phyloP scores from a whole-genome alignment of 148 eudicot species.

The Vaccinium macrocarpon region DNA sequence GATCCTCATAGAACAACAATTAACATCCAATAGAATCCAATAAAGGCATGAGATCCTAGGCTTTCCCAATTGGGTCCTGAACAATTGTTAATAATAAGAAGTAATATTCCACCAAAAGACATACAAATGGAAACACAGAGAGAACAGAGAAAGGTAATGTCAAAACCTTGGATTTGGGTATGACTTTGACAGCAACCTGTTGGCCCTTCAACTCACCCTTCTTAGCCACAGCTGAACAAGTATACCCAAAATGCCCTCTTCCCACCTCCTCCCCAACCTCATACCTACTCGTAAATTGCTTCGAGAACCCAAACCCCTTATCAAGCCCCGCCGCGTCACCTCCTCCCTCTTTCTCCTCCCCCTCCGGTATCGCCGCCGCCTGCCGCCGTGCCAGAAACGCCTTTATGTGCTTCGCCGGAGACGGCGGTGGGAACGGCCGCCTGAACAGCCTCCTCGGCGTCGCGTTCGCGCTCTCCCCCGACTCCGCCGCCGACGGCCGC shows the following conservation, averaged over 20 bases:
- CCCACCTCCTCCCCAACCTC: conserved; percentile 67
- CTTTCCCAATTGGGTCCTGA: background rate
- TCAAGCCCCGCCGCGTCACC: conserved; percentile 32
- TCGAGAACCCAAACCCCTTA: conserved; percentile 57
- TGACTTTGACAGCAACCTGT: conserved; percentile 60
- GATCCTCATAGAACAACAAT: too few relatives aligned
- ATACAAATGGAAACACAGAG: background rate
- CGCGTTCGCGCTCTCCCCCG: conserved; percentile 19
- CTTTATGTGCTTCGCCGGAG: conserved; percentile 66
- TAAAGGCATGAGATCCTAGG: background rate
- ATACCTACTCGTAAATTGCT: conserved; percentile 37
- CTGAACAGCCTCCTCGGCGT: conserved; percentile 38
- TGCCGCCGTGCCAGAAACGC: conserved; percentile 38
- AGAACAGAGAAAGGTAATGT: conserved; percentile 4
- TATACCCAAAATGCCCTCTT: conserved; percentile 70
- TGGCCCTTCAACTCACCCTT: conserved; percentile 48
- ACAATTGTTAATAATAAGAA: background rate
- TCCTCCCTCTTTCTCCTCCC: conserved; percentile 24
- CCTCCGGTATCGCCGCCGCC: conserved; percentile 19
- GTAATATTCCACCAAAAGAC: background rate
- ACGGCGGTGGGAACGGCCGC: conserved; percentile 51
- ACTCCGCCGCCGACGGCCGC: background rate
- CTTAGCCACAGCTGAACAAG: conserved; percentile 43
- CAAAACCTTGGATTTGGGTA: conserved; percentile 54
- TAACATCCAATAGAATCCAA: background rate